phyloP scores from a whole-genome alignment of 179 eudicot genomes.

The Drosera spatulata region DNA sequence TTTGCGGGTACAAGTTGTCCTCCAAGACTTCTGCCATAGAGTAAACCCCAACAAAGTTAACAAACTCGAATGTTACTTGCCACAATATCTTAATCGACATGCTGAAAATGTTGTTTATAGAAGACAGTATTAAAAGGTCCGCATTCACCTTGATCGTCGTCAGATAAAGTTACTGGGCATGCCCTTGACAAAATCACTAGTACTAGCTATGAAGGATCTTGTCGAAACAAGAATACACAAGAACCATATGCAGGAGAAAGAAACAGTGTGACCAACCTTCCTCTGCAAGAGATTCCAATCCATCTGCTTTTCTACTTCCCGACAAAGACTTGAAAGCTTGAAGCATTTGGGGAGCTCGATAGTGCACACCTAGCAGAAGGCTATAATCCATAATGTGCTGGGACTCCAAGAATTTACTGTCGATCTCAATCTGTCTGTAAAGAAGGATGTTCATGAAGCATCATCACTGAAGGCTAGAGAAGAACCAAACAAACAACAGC shows the following conservation, averaged over 20 bases:
- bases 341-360: conserved; percentile 89
- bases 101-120: not conserved
- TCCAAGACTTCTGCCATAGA: conserved; percentile 50
- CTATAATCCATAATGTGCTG: conserved; percentile 97
- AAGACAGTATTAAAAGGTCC: too few species aligned
- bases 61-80: not conserved
- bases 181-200: too few species aligned
- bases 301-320: conserved; percentile 37
- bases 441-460: not conserved
- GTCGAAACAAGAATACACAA: not conserved
- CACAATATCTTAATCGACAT: too few species aligned
- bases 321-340: conserved; percentile 33
- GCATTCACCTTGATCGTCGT: too few species aligned
- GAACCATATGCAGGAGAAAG: not conserved
- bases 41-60: not conserved
- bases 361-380: conserved; percentile 90
- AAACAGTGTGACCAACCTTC: conserved; percentile 40
- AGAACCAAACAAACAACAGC: too few species aligned
- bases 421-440: conserved; percentile 88
- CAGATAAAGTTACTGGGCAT: too few species aligned
- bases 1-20: conserved; percentile 76
- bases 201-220: not conserved
- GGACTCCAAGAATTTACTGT: conserved; percentile 80
- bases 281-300: conserved; percentile 55
- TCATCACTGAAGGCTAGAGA: too few species aligned